Evolutionary conservation across 257 asterid genomes (phyloP), one percentile per base, ranked within the genome.

Genomic region (Ballota nigra): DNA sequence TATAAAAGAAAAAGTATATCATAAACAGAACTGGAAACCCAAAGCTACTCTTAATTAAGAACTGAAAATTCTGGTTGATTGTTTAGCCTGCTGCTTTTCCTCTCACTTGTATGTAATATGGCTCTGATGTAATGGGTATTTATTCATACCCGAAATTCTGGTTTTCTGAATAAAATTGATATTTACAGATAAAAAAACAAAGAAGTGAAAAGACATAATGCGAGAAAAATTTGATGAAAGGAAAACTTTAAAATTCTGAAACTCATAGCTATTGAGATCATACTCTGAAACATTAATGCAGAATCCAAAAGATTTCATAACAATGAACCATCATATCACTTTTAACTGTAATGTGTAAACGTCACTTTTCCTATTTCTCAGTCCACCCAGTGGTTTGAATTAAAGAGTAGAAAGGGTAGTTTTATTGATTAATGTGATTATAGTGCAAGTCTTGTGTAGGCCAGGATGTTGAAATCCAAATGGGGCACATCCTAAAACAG

Each of bases 241-340:
- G 1, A 18, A 65, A 56, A 24, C 71, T 56, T 31, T 6, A 66
- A 10, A 41, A 68, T 38, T 65, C 76, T 24, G 62, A 18, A 59
- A 65, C 34, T 57, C 29, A 29, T 20, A n/a, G 68, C 52, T 53
- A 43, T 22, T 20, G 58, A 69, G 31, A 66, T 63, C 34, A 47
- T 33, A 33, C 12, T 41, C 23, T 26, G 53, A 53, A 34, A 16
- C 28, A 41, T 34, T 49, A 51, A 7, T 69, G 76, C 59, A 71
- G 29, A 59, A 68, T 63, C 61, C 63, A 66, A 26, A 76, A 71
- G 38, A 45, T 45, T 45, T 43, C 55, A 47, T n/a, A n/a, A 16
- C n/a, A 40, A 11, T n/a, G 20, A 4, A 22, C 55, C 55, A 47
- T 56, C n/a, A 56, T 34, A 20, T 69, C 55, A 58, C 62, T 64